Evolutionary conservation across 495 filamentous ascomycete species (phyloP).

Genomic region (Symbiotaphrina buchneri): DNA sequence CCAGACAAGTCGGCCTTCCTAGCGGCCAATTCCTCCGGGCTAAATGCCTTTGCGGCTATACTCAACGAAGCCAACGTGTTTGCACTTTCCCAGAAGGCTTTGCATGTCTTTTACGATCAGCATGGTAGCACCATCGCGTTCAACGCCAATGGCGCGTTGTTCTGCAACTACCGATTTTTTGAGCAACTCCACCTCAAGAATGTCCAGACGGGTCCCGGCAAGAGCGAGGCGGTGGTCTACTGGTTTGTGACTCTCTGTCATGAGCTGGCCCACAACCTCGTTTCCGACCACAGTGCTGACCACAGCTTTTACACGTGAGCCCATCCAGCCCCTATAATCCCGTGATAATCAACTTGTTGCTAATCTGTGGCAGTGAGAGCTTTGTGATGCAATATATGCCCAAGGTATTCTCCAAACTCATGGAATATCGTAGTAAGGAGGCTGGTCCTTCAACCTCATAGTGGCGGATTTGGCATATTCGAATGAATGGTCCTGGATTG

Average conservation of each 20-base stretch:
- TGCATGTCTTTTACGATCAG: conserved; percentile 80
- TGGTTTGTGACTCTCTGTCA: conserved; percentile 89
- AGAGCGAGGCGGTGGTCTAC: conserved; percentile 48
- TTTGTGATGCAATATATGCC: conserved; percentile 1
- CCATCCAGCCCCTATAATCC: conserved; percentile 5
- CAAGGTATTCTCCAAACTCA: neutral
- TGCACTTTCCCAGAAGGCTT: conserved; percentile 26
- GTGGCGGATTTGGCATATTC: neutral
- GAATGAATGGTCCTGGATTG: neutral
- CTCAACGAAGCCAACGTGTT: conserved; percentile 53
- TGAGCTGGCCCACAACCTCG: conserved; percentile 86
- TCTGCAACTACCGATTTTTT: conserved; percentile 86
- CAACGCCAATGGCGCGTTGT: conserved; percentile 65
- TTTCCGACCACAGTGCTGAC: conserved; percentile 51
- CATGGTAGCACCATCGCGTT: conserved; percentile 72
- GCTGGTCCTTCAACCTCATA: neutral
- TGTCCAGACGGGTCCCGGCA: conserved; percentile 16
- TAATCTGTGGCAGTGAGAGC: neutral
- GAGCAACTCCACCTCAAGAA: conserved; percentile 44
- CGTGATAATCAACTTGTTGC: neutral
- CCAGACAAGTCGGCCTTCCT: conserved; percentile 31
- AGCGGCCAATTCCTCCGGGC: conserved; percentile 28
- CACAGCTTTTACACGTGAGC: conserved; percentile 74
- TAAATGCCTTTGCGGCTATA: conserved; percentile 49
- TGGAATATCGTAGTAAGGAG: neutral